These are phyloP conservation scores for Lipomyces mesembrius DNA, from an alignment of 805 yeast species.

Conservation along the genomic window DNA sequence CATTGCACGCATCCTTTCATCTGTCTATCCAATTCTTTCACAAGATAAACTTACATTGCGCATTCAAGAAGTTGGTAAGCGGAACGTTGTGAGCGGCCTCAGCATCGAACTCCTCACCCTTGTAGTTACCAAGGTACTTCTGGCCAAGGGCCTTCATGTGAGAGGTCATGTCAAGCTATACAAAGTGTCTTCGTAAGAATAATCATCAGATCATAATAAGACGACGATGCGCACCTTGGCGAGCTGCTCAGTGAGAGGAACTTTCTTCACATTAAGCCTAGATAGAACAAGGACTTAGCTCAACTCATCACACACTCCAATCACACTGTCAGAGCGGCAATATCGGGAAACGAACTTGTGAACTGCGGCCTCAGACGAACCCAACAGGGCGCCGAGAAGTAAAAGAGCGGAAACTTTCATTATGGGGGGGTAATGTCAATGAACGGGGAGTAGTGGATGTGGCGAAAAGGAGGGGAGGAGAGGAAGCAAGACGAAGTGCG, in stretches of 20 bases:
- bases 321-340: background rate
- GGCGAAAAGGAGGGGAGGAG: background rate
- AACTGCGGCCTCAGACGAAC: slow-evolving; percentile 43
- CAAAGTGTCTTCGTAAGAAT: background rate
- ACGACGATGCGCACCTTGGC: slow-evolving; percentile 48
- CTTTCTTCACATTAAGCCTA: slow-evolving; percentile 62
- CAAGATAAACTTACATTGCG: slow-evolving; percentile 57
- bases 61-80: slow-evolving; percentile 89
- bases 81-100: slow-evolving; percentile 71
- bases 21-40: background rate
- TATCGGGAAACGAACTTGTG: slow-evolving; percentile 41
- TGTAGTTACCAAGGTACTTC: slow-evolving; percentile 61
- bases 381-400: slow-evolving; percentile 34
- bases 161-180: slow-evolving; percentile 38
- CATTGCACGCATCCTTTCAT: no score
- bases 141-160: slow-evolving; percentile 63
- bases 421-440: background rate
- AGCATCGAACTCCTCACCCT: slow-evolving; percentile 45
- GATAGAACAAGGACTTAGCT: slow-evolving; percentile 40
- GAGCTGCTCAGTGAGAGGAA: slow-evolving; percentile 61
- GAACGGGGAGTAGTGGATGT: background rate
- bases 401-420: slow-evolving; percentile 37
- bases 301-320: slow-evolving; percentile 1
- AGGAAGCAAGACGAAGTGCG: background rate
- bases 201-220: slow-evolving; percentile 11